Evolutionary conservation across 164 flowering plant species (phyloP).

Genomic region (Cinnamomum chago): DNA sequence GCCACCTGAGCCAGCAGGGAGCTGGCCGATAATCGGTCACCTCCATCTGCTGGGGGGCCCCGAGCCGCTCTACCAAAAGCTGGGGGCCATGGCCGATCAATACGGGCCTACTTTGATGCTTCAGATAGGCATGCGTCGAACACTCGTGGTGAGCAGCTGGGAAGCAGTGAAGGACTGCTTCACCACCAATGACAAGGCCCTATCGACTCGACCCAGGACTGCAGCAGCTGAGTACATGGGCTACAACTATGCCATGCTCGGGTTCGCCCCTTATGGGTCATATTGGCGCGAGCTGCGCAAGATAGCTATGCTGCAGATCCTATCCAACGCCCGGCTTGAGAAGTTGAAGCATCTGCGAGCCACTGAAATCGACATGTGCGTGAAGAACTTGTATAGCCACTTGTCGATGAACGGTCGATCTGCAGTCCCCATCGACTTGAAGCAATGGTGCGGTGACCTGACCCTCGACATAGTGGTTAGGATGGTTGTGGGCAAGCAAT

Average conservation of each 20-base stretch:
- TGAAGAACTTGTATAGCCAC: background rate
- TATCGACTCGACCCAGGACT: constrained; percentile 10
- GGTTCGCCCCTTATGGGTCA: constrained; percentile 11
- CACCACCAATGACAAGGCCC: constrained; percentile 14
- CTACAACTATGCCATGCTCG: constrained; percentile 8
- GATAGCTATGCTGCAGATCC: background rate
- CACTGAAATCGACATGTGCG: background rate
- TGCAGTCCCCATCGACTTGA: background rate
- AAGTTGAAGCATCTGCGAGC: background rate
- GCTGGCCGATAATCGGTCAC: constrained; percentile 23
- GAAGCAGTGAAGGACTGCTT: constrained; percentile 23
- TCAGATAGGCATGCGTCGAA: constrained; percentile 8
- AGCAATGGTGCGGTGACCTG: background rate
- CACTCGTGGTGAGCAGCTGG: constrained; percentile 14
- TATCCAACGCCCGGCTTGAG: background rate
- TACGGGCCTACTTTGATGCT: constrained; percentile 16
- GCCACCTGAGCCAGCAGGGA: constrained; percentile 16
- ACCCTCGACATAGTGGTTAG: background rate
- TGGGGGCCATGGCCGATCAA: constrained; percentile 20
- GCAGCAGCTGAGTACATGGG: constrained; percentile 5
- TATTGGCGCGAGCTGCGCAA: constrained; percentile 13
- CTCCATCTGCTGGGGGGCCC: constrained; percentile 8
- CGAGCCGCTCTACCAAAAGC: background rate
- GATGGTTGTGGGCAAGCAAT: background rate
- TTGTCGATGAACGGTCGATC: background rate